These are phyloP conservation scores for Licmophora abbreviata DNA, from an alignment of 108 stramenopile genomes.

Conservation along the genomic window DNA sequence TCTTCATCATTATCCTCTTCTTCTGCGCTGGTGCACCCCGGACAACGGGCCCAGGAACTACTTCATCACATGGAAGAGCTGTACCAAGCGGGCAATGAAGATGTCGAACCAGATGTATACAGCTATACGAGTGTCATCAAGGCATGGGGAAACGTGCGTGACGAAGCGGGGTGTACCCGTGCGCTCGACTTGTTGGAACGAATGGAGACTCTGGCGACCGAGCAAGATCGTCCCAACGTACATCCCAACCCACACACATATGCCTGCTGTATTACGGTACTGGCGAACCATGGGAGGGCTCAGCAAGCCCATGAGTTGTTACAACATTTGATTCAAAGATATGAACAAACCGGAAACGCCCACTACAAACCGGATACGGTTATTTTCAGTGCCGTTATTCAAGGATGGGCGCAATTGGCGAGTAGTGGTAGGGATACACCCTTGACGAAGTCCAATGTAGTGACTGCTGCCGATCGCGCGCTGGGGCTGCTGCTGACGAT, in stretches of 20 bases:
- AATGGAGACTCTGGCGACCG: constrained; percentile 6
- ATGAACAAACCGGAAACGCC: constrained; percentile 9
- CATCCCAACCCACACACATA: constrained; percentile 28
- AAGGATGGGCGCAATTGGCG: constrained; percentile 50
- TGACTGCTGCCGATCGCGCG: too few relatives aligned
- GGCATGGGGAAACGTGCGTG: constrained; percentile 8
- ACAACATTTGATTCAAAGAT: constrained; percentile 12
- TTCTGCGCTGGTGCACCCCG: too few relatives aligned
- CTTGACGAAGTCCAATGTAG: too few relatives aligned
- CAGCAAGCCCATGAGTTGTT: constrained; percentile 24
- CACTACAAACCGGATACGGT: constrained; percentile 33
- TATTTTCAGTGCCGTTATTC: constrained; percentile 34
- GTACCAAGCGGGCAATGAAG: constrained; percentile 29
- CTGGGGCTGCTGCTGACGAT: constrained; percentile 20
- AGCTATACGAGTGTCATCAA: constrained; percentile 40
- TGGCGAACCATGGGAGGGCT: constrained; percentile 14
- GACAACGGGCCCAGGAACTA: constrained; percentile 21
- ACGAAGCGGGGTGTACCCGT: not conserved
- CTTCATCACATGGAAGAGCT: constrained; percentile 41
- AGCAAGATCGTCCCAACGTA: not conserved
- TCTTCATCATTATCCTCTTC: not conserved
- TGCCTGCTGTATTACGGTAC: constrained; percentile 24
- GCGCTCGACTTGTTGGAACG: constrained; percentile 13
- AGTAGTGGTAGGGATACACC: too few relatives aligned
- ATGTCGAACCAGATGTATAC: constrained; percentile 49